Evolutionary conservation across 371 early-diverging fungal species (phyloP), one percentile per base, ranked within the genome.

Genomic region (Thermomucor indicae-seudaticae): DNA sequence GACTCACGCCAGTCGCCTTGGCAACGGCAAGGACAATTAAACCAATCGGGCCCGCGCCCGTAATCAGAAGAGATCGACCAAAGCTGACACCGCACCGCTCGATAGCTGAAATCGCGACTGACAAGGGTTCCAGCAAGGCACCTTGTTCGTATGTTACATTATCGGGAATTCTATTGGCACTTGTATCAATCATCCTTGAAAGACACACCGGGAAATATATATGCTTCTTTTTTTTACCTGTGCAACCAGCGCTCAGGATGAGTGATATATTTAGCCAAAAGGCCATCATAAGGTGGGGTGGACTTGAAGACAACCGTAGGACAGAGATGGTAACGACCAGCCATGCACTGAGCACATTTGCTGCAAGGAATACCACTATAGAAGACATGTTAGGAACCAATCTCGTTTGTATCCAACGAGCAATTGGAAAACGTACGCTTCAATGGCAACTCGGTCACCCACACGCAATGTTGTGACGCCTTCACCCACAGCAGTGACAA

Each of bases 221-320:
- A 37, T 16, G 5, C 37, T 14, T 19, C 10, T 5, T 3, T 3
- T 5, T 16, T 19, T 37, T 10, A 37, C 57, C 64, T 72, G 56
- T 72, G 60, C 8, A 72, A 44, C 72, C 72, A 72, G 19, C 70
- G 64, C n/a, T 60, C 65, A 44, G 73, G 73, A 47, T 73, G 73
- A 27, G 67, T 70, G 22, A 67, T 62, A 29, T 73, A 73, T 47
- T 62, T 67, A 17, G 73, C 69, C 2, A 73, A 48, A 8, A 62
- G 56, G 34, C 73, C 73, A 37, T 73, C 62, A 30, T 70, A 51
- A 24, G 73, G 73, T 23, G 73, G 70, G 31, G 70, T 70, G 5
- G 67, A 70, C 35, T 70, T 80, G 60, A 70, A 70, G 8, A 70
- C 37, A 8, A 70, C 67, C 1, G 60, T 64, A 16, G 70, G 70